Evolutionary conservation across 441 rosid species (phyloP).

Genomic region (Erodium texanum): DNA sequence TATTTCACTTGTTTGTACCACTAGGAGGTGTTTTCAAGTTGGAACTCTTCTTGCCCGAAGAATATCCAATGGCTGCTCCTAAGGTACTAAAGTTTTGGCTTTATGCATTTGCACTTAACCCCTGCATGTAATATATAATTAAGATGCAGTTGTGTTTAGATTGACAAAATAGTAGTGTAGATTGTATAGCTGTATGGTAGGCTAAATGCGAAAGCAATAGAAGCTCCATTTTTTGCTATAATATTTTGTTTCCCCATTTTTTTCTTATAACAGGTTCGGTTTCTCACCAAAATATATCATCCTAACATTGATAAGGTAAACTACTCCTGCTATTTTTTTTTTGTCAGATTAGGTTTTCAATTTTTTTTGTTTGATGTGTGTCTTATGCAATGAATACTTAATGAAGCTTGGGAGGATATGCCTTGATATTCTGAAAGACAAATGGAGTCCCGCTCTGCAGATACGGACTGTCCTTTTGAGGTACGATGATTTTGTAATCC

Average conservation of each 20-base stretch:
- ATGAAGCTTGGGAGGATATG: constrained; percentile 93
- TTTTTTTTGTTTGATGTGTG: not conserved
- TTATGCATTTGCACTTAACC: not conserved
- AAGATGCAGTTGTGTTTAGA: too few species aligned
- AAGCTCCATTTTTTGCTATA: not conserved
- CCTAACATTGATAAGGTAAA: constrained; percentile 72
- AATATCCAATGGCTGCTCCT: constrained; percentile 99
- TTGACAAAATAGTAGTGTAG: too few species aligned
- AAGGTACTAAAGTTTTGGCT: constrained; percentile 41
- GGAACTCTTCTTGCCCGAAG: constrained; percentile 98
- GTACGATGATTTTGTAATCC: constrained; percentile 26
- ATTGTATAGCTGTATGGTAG: too few species aligned
- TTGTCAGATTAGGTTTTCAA: not conserved
- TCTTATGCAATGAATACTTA: constrained; percentile 10
- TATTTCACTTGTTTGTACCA: constrained; percentile 12
- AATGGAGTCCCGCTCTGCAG: constrained; percentile 99
- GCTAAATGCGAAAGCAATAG: too few species aligned
- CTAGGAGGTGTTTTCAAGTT: constrained; percentile 95
- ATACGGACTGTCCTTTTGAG: constrained; percentile 95
- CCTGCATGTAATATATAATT: too few species aligned
- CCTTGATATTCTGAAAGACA: constrained; percentile 96
- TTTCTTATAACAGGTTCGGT: constrained; percentile 62
- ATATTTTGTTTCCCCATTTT: not conserved
- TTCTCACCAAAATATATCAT: constrained; percentile 94
- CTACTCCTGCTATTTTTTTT: constrained; percentile 6